Evolutionary conservation across 140 eudicot genomes (phyloP), one percentile per base, ranked within the genome.

Genomic region (Cichorium intybus): DNA sequence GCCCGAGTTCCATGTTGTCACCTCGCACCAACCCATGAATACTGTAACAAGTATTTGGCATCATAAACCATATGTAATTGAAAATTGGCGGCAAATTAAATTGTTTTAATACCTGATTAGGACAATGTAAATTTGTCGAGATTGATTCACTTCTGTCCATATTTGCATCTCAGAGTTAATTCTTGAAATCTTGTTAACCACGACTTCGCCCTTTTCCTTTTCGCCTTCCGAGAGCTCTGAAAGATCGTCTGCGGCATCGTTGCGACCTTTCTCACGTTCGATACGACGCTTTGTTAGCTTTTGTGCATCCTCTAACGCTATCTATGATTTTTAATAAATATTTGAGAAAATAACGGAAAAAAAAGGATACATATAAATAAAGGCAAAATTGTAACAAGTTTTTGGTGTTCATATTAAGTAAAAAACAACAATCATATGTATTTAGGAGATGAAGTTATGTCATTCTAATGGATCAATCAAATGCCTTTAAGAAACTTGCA

Each of bases 1-100:
- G 75, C 47, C 96, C 96, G 10, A 88, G 95, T 66, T 88, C 96
- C 96, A 88, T 88, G 77, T 88, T 82, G 49, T 88, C 96, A 14
- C 96, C 88, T 17, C 96, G 79, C 39, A 88, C 84, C 77, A 88
- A 60, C 50, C 96, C 96, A 71, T 88, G 96, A 24, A 88, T 74
- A 73, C 96, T 88, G 62, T 62, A 17, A 69, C 55, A 68, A n/a
- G 45, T 55, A 22, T 10, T 45, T 20, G 43, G 24, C 10, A 33
- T 65, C 34, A 33, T 50, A 18, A 34, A 66, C 20, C 54, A 24
- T 17, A 39, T 45, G 17, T 28, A 15, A 69, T 15, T 57, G 26
- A 24, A 70, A 47, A 39, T 1, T 37, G 58, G 51, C 53, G 37
- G 17, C 15, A 28, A 24, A 24, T 48, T 31, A 18, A 23, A 26